These are phyloP conservation scores for Thelonectria rubi DNA, from an alignment of 2,329 filamentous ascomycete species.

Conservation along the genomic window DNA sequence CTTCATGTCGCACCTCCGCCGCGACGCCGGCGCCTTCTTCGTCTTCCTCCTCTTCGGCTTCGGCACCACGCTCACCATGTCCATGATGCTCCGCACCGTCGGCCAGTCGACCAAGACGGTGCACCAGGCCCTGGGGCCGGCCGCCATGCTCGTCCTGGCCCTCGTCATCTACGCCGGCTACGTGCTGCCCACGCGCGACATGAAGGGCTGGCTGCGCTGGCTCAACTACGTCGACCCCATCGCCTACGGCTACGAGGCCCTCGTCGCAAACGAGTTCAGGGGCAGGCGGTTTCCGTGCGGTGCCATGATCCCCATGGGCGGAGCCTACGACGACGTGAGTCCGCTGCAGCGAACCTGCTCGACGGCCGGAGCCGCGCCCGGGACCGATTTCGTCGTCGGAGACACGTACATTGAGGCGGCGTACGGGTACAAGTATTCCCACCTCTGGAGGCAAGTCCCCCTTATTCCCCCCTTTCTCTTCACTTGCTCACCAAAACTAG, in stretches of 20 bases:
- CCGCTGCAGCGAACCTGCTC: slow-evolving; percentile 16
- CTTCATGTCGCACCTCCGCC: slow-evolving; percentile 57
- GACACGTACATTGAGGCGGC: slow-evolving; percentile 28
- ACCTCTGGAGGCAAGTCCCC: slow-evolving; percentile 58
- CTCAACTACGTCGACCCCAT: slow-evolving; percentile 71
- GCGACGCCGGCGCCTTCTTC: slow-evolving; percentile 57
- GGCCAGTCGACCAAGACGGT: slow-evolving; percentile 60
- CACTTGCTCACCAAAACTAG: slow-evolving; percentile 40
- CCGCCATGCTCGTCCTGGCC: slow-evolving; percentile 47
- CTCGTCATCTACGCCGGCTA: slow-evolving; percentile 57
- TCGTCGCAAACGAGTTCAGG: slow-evolving; percentile 32
- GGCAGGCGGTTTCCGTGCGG: slow-evolving; percentile 19
- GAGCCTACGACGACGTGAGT: slow-evolving; percentile 3
- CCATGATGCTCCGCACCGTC: slow-evolving; percentile 55
- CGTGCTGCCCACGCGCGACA: slow-evolving; percentile 46
- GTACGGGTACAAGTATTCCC: slow-evolving; percentile 60
- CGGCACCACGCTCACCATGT: slow-evolving; percentile 38
- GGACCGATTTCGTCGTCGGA: slow-evolving; percentile 21
- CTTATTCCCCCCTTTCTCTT: rapidly evolving
- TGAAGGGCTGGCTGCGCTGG: slow-evolving; percentile 56
- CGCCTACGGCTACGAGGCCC: slow-evolving; percentile 55
- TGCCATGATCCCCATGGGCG: slow-evolving; percentile 20
- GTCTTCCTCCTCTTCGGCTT: slow-evolving; percentile 57
- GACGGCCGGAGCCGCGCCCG: slow-evolving; percentile 26
- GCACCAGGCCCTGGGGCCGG: slow-evolving; percentile 52